phyloP scores from a whole-genome alignment of 2,329 filamentous ascomycete genomes.

The Blumeria hordei region DNA sequence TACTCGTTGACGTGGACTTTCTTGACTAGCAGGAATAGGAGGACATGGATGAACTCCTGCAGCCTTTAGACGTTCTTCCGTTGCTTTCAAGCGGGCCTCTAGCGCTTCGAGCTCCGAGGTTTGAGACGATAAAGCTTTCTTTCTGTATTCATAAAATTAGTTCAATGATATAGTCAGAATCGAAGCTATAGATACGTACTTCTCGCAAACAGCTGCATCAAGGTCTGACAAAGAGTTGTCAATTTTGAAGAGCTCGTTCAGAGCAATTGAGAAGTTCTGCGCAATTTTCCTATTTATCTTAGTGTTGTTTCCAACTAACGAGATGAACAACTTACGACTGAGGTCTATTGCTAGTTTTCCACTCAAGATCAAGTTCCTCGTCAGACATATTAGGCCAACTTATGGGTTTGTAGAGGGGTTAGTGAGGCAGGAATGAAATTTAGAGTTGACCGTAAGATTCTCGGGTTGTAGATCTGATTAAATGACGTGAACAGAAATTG shows the following conservation, averaged over 20 bases:
- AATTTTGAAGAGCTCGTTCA: conserved; percentile 76
- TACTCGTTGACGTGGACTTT: conserved; percentile 7
- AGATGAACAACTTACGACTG: conserved; percentile 45
- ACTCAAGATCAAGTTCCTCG: conserved; percentile 50
- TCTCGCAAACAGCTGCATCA: conserved; percentile 52
- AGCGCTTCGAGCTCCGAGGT: conserved; percentile 64
- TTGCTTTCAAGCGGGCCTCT: conserved; percentile 60
- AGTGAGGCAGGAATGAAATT: no score
- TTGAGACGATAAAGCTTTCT: conserved; percentile 51
- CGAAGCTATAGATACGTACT: conserved; percentile 24
- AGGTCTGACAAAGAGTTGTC: conserved; percentile 54
- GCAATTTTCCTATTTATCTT: conserved; percentile 46
- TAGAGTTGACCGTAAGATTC: no score
- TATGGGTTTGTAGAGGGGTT: no score
- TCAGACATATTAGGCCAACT: conserved; percentile 21
- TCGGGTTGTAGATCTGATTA: no score
- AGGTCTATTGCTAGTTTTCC: conserved; percentile 55
- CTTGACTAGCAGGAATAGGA: conserved; percentile 2
- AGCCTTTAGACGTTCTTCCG: conserved; percentile 50
- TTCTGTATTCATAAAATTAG: conserved; percentile 26
- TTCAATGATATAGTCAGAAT: not conserved
- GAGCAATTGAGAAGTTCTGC: conserved; percentile 60
- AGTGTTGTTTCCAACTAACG: conserved; percentile 1
- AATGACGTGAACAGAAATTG: no score
- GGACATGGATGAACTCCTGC: conserved; percentile 4